These are phyloP conservation scores for Pezicula rhizophila DNA, from an alignment of 2,329 filamentous ascomycete species.

Conservation along the genomic window DNA sequence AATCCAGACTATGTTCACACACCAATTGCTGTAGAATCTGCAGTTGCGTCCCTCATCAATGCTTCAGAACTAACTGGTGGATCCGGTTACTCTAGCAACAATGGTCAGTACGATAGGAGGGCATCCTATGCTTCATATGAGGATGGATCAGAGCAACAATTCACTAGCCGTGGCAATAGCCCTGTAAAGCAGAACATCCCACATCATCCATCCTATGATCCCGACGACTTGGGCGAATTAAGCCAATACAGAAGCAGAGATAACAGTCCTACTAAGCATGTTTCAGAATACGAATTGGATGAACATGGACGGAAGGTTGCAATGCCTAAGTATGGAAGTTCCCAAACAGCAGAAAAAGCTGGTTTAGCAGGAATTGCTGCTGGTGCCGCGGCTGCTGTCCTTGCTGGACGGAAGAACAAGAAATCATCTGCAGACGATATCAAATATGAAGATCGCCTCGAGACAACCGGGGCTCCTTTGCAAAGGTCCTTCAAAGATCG, in stretches of 20 bases:
- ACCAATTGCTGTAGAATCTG: slow-evolving; percentile 72
- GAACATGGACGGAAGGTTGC: slow-evolving; percentile 27
- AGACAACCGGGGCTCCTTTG: slow-evolving; percentile 42
- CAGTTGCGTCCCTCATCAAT: slow-evolving; percentile 79
- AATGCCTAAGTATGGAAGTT: slow-evolving; percentile 23
- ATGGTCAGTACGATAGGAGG: slow-evolving; percentile 26
- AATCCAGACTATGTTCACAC: slow-evolving; percentile 74
- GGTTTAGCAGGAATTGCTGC: slow-evolving; percentile 20
- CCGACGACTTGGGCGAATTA: slow-evolving; percentile 10
- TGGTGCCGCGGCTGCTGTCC: slow-evolving; percentile 22
- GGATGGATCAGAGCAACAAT: slow-evolving; percentile 27
- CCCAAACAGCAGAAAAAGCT: slow-evolving; percentile 20
- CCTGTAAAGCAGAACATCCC: slow-evolving; percentile 31
- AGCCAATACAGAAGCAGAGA: slow-evolving; percentile 14
- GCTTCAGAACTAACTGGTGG: slow-evolving; percentile 66
- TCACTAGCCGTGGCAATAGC: slow-evolving; percentile 33
- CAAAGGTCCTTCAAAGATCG: slow-evolving; percentile 64
- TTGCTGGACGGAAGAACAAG: slow-evolving; percentile 19
- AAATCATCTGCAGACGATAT: slow-evolving; percentile 20
- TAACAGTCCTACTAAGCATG: slow-evolving; percentile 22
- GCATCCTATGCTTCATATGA: slow-evolving; percentile 27
- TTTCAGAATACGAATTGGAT: slow-evolving; percentile 27
- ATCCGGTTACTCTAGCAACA: slow-evolving; percentile 43
- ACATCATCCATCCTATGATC: slow-evolving; percentile 4
- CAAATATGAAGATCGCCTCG: slow-evolving; percentile 19